Evolutionary conservation across 805 yeast species (phyloP), one percentile per base, ranked within the genome.

Genomic region (Candida taoyuanica): DNA sequence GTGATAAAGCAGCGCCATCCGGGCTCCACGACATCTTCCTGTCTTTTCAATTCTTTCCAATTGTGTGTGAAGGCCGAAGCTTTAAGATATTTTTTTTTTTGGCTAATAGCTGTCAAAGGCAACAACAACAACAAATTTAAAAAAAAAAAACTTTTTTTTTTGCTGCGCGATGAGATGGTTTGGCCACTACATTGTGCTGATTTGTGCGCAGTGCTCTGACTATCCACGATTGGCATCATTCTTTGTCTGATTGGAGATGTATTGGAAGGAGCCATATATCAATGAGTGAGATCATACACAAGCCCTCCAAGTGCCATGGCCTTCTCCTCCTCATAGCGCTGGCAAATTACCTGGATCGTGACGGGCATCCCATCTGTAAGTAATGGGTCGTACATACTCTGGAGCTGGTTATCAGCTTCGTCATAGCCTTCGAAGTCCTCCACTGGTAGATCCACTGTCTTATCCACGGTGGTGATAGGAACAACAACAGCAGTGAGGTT

Each of bases 401-500:
- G 44, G 14, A 40, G 45, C 21, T 29, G 66, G 62, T 71, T 70
- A 29, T 51, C 58, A 27, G 36, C 26, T 5, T 34, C 33, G 28
- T 41, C 49, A 17, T 49, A 21, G 23, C 50, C 36, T 5, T 37
- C 27, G 23, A 44, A 51, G 14, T 24, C 28, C 5, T 20, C 39
- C 29, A 64, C 73, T 63, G 73, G 70, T 28, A 58, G 48, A 55
- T 81, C 88, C 31, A 70, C 44, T 5, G 45, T 42, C 15, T 63
- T 49, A 51, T 77, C 78, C 7, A 39, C 53, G 14, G 31, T 43
- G 5, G 48, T 79, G 6, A 85, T 71, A 49, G 83, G 86, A 58
- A 76, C 64, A 1, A 70, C 68, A 43, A 78, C 72, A 18, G 78
- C 73, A 31, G 93, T 87, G 51, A 75, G 69, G 58, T 85, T 93